A percentile compares a stretch with the other conserved stretches of the same genome.
Evolutionary conservation across 495 filamentous ascomycete species (phyloP).

Genomic region (Wilcoxina mikolae): DNA sequence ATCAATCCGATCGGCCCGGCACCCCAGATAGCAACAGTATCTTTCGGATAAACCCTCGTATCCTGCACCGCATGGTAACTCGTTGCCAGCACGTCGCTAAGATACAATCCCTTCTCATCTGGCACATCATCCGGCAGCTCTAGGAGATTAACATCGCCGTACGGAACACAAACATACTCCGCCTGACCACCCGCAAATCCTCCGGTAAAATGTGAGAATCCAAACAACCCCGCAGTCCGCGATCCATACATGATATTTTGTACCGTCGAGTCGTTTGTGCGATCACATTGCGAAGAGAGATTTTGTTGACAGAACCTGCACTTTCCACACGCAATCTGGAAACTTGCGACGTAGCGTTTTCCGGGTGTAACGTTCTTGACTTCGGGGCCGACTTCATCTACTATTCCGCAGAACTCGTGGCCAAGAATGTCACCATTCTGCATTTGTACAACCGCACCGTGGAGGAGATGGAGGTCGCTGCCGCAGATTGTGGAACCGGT

Average conservation of each 20-base stretch:
- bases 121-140: constrained; percentile 66
- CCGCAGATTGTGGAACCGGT: constrained; percentile 82
- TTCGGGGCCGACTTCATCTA: constrained; percentile 51
- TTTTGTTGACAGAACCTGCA: constrained; percentile 70
- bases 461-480: constrained; percentile 67
- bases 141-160: constrained; percentile 69
- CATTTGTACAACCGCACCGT: constrained; percentile 54
- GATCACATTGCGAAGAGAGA: constrained; percentile 61
- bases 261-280: constrained; percentile 57
- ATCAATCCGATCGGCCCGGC: constrained; percentile 58
- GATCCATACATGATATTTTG: constrained; percentile 59
- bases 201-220: constrained; percentile 40
- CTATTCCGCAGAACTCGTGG: constrained; percentile 76
- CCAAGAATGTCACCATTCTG: constrained; percentile 77
- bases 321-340: constrained; percentile 59
- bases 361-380: constrained; percentile 49
- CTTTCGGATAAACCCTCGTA: constrained; percentile 62
- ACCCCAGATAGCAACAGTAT: constrained; percentile 65
- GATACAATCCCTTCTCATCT: constrained; percentile 72
- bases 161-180: constrained; percentile 73
- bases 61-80: constrained; percentile 72
- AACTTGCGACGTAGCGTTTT: constrained; percentile 67
- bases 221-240: constrained; percentile 58
- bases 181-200: constrained; percentile 84
- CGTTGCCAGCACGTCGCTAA: constrained; percentile 67